Base-by-base conservation (phyloP, 352 stramenopile species). In the Globisporangium solare region DNA sequence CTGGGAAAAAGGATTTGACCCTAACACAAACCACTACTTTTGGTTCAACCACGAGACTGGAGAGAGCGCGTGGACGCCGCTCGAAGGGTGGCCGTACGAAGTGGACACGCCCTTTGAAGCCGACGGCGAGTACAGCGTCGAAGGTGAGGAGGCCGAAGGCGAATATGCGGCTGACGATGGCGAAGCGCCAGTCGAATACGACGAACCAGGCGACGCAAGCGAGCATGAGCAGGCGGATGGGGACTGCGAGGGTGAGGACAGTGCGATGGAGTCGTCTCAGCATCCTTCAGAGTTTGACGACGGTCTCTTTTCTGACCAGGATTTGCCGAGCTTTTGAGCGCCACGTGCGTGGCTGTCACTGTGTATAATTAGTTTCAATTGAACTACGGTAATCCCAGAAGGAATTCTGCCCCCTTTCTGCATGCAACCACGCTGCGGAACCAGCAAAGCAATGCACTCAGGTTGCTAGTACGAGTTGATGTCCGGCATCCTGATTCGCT, bases 1-100 rank as follows among this genome's bases (percentile, higher is more conserved):
- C 57, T 94, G 84, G 82, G 84, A 94, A 54, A 90, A 92, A 68
- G 83, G 84, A 13, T 92, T 92, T 35, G 84, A 94, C 40, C 73
- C 79, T 11, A 84, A 62, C 51, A 81, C 80, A 4, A 91, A 92
- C 22, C 84, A 94, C 60, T 89, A 92, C 61, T 95, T 92, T 51
- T 95, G 86, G 86, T 95, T 94, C 69, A 94, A 95, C 63, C 79
- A 94, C 56, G 71, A 51, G 5, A 89, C 79, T 2, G 81, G 75
- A 14, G 84, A 92, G 56, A 92, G 84, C 32, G 79, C 81, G 22
- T 95, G 84, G 83, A 88, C 73, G 14, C 66, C 79, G 17, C 83
- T 84, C 0, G 82, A 92, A 21, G 77, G 77, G 22, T 94, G 85
- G 84, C 82, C 84, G 27, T 83, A 76, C 54, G 70, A 81, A 52